Evolutionary conservation across 1,284 basidiomycete genomes (phyloP), one percentile per base, ranked within the genome.

Genomic region (Porodaedalea pini): DNA sequence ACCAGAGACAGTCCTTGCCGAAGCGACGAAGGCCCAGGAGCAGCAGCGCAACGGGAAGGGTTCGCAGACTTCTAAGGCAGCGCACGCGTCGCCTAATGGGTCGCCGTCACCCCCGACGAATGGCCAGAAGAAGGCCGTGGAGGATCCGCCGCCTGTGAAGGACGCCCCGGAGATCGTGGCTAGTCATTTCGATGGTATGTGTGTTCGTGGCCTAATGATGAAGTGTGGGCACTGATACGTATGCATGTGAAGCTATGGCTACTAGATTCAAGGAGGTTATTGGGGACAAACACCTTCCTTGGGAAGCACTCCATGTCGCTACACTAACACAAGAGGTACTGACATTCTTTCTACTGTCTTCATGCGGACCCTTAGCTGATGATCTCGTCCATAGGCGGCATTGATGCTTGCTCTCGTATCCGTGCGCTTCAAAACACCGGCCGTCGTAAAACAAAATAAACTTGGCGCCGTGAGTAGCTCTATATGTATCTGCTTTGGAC

Each of bases 271-370:
- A 73, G 43, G 74, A 71, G 51, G 70, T 74, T 10, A 62, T 76
- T 6, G 69, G 71, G 15, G 68, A 68, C 39, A 69, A 70, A 19
- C 69, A 71, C 3, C 71, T 78, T n/a, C 71, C 73, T 19, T 73
- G 76, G 59, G 80, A 86, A 62, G 65, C 81, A 13, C 73, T 92
- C 17, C 89, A 92, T 63, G 71, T 88, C 13, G 86, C 83, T 2
- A 80, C 81, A 11, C 69, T 92, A 47, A 79, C 81, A 0, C 89
- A 92, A 68, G 91, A 93, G 75, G 90, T 82, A 56, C 50, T 67
- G 32, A 54, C 37, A 31, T 44, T 36, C 36, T 49, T 43, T n/a
- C 10, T 36, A 7, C 31, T 34, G 29, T 21, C 41, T 64, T 51
- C 15, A 10, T 29, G n/a, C 57, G 15, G 17, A 3, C 37, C 15